phyloP scores from a whole-genome alignment of 768 basidiomycete species.

The Leucocoprinus birnbaumii region DNA sequence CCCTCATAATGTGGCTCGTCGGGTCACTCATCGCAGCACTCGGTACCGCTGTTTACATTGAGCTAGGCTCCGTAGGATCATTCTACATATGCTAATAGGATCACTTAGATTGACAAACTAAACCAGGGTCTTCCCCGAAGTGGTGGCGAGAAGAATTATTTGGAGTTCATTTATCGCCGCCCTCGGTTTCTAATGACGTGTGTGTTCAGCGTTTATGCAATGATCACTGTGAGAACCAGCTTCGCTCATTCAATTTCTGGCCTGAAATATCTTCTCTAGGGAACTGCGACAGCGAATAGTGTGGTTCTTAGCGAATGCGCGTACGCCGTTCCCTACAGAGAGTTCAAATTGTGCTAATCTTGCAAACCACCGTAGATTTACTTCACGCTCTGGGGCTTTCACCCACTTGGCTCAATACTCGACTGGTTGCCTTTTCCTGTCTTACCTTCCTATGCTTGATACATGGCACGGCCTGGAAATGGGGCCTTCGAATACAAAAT shows the following conservation, averaged over 20 bases:
- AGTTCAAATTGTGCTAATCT: slow-evolving; percentile 24
- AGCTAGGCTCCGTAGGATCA: slow-evolving; percentile 29
- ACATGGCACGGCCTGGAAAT: slow-evolving; percentile 38
- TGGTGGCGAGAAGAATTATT: slow-evolving; percentile 64
- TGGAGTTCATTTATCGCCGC: slow-evolving; percentile 53
- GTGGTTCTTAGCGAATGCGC: slow-evolving; percentile 75
- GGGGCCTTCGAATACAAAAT: slow-evolving; percentile 57
- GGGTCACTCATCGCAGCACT: slow-evolving; percentile 49
- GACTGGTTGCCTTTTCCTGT: slow-evolving; percentile 24
- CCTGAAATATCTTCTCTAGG: slow-evolving; percentile 29
- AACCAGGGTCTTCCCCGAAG: slow-evolving; percentile 46
- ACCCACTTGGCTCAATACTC: slow-evolving; percentile 15
- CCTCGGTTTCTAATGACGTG: slow-evolving; percentile 52
- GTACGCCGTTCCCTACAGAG: too few relatives aligned
- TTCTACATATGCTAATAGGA: background rate
- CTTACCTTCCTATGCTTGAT: slow-evolving; percentile 30
- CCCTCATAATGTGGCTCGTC: slow-evolving; percentile 68
- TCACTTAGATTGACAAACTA: too few relatives aligned
- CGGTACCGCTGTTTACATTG: slow-evolving; percentile 33
- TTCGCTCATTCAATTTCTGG: slow-evolving; percentile 1
- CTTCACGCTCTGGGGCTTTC: slow-evolving; percentile 20
- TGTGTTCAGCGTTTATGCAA: slow-evolving; percentile 42
- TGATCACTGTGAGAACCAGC: slow-evolving; percentile 54
- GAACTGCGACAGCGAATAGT: slow-evolving; percentile 54
- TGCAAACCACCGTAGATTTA: slow-evolving; percentile 22